A percentile compares a stretch with the other conserved stretches of the same genome.
phyloP scores from a whole-genome alignment of 2,329 filamentous ascomycete genomes.

The Beauveria bassiana region DNA sequence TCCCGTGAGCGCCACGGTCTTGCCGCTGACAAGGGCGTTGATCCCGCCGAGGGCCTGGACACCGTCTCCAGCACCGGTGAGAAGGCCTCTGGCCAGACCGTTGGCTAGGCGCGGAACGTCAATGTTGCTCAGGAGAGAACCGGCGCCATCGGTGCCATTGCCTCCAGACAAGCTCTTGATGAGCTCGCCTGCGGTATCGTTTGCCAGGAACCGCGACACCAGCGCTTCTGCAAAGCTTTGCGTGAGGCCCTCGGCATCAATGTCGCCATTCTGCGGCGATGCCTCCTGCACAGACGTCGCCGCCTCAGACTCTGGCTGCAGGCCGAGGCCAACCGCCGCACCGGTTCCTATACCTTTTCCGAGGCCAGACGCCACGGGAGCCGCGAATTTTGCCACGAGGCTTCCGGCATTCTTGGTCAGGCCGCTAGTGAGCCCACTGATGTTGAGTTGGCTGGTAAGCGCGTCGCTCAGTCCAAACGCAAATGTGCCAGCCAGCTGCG shows the following conservation, averaged over 20 bases:
- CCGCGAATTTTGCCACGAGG: slow-evolving; percentile 9
- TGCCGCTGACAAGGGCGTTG: slow-evolving; percentile 24
- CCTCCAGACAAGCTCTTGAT: slow-evolving; percentile 7
- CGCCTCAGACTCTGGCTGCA: slow-evolving; percentile 18
- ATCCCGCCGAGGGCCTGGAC: slow-evolving; percentile 26
- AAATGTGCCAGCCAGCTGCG: slow-evolving; percentile 15
- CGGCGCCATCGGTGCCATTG: neutral
- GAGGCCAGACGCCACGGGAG: slow-evolving; percentile 20
- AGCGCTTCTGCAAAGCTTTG: slow-evolving; percentile 22
- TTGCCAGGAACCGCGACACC: slow-evolving; percentile 24
- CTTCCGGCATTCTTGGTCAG: neutral
- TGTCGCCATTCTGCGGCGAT: slow-evolving; percentile 1
- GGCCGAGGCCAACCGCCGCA: slow-evolving; percentile 20
- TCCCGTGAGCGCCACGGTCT: slow-evolving; percentile 14
- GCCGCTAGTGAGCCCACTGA: slow-evolving; percentile 6
- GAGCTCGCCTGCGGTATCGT: slow-evolving; percentile 23
- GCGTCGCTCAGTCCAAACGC: slow-evolving; percentile 18
- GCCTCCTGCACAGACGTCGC: neutral
- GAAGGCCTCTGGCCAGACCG: slow-evolving; percentile 27
- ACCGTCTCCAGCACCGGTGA: slow-evolving; percentile 27
- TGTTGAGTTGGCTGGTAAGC: slow-evolving; percentile 16
- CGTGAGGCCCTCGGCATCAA: slow-evolving; percentile 17
- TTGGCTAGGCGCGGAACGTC: slow-evolving; percentile 24
- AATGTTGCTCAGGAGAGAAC: slow-evolving; percentile 12
- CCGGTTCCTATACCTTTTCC: slow-evolving; percentile 22